Percentiles rank a stretch among this genome's conserved stretches.
Conservation (phyloP, 2,329 filamentous ascomycete genomes). For the Drechslera avenae region DNA sequence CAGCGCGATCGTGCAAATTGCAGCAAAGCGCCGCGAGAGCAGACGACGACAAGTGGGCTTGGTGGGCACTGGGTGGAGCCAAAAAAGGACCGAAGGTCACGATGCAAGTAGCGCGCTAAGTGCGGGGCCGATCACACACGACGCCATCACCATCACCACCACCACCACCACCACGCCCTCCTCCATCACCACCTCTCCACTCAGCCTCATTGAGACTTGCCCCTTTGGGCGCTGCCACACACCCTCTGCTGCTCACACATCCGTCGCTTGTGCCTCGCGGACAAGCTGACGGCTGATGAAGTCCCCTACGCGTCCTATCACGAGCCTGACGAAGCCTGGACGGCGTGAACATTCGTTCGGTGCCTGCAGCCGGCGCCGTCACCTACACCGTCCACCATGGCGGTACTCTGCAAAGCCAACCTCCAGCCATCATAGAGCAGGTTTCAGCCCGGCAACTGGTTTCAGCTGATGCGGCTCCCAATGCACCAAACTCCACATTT, state of each 20-base stretch:
- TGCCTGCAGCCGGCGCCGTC: slow-evolving; percentile 15
- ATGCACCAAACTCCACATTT: slow-evolving; percentile 28
- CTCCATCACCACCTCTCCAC: slow-evolving; percentile 9
- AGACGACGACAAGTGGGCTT: not conserved
- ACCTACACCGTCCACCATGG: slow-evolving; percentile 5
- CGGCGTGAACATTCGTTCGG: slow-evolving; percentile 38
- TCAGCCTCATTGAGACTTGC: slow-evolving; percentile 36
- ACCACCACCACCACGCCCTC: slow-evolving; percentile 12
- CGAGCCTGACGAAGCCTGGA: slow-evolving; percentile 20
- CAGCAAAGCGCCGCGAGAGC: slow-evolving; percentile 11
- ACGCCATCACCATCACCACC: slow-evolving; percentile 25
- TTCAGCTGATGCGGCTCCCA: slow-evolving; percentile 32
- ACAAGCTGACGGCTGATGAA: slow-evolving; percentile 31
- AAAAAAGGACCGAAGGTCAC: slow-evolving; percentile 16
- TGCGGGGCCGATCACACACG: slow-evolving; percentile 29
- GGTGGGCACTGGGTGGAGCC: slow-evolving; percentile 2
- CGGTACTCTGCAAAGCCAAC: not conserved
- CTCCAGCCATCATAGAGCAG: not conserved
- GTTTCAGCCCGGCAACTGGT: slow-evolving; percentile 15
- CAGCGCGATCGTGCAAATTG: slow-evolving; percentile 24
- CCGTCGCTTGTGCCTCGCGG: slow-evolving; percentile 28
- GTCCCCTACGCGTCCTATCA: slow-evolving; percentile 20
- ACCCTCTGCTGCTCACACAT: slow-evolving; percentile 28
- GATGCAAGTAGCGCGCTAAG: slow-evolving; percentile 19
- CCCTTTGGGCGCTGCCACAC: slow-evolving; percentile 20